Base-by-base conservation (phyloP, 2,329 filamentous ascomycete species). In the Colletotrichum euphorbiae region DNA sequence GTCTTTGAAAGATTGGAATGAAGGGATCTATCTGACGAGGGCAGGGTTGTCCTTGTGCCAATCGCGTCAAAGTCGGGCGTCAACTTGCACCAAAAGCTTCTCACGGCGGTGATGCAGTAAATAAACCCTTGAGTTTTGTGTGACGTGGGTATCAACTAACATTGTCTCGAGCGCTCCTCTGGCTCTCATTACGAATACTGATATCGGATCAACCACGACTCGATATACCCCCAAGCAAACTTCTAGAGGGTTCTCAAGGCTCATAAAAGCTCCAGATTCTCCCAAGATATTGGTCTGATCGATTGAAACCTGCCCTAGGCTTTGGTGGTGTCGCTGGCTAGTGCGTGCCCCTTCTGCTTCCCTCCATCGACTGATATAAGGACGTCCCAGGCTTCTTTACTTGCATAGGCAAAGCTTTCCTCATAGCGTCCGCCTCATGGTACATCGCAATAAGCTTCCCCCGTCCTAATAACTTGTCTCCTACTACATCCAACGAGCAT, bases 361-460 rank as follows among this genome's bases (percentile, higher is more conserved):
- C 13, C 17, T 12, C 33, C n/a, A 54, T 40, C 13, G 8, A 38
- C 31, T 40, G 8, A 31, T 38, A 17, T 36, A 12, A 21, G 11
- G 33, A 9, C n/a, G 12, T 19, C 36, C 7, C 33, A 69, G 66
- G 70, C 67, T 51, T 73, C 21, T 69, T 73, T 59, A 69, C 70
- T 12, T 67, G 62, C 42, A 73, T 82, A 33, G 77, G 76, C 17
- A 79, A 82, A 68, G 79, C 81, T 67, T 76, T 76, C 5, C 74
- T 83, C 2, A 79, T 83, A 33, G 77, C 76, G 4, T 75, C 78
- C 1, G 76, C 79, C 13, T 80, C 81, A 0, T 77, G 74, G 70
- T 82, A 82, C 62, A 77, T 79, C 2, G 79, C 77, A 6, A 77
- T 79, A n/a, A 78, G 77, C 4, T 79, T 71, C 74, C 51, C 51